Evolutionary conservation across 306 rosid genomes (phyloP).

Genomic region (Medicago truncatula): MtrunA17r5.0-ANR NC_053046.1:18843501-18844000

Average conservation of each 20-base stretch:
- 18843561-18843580: neutral
- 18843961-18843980: neutral
- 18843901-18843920: neutral
- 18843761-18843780: no score
- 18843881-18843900: slow-evolving; percentile 16
- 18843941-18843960: neutral
- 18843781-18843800: no score
- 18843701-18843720: no score
- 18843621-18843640: neutral
- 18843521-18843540: neutral
- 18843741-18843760: no score
- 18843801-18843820: slow-evolving; percentile 16
- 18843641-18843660: no score
- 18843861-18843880: neutral
- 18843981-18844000: neutral
- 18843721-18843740: no score
- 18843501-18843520: neutral
- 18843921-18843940: neutral
- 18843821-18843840: slow-evolving; percentile 10
- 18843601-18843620: slow-evolving; percentile 6
- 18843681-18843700: no score
- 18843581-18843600: neutral
- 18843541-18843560: neutral
- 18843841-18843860: neutral
- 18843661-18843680: no score